phyloP scores from a whole-genome alignment of 164 flowering plant species.

The Aristolochia fimbriata region DNA sequence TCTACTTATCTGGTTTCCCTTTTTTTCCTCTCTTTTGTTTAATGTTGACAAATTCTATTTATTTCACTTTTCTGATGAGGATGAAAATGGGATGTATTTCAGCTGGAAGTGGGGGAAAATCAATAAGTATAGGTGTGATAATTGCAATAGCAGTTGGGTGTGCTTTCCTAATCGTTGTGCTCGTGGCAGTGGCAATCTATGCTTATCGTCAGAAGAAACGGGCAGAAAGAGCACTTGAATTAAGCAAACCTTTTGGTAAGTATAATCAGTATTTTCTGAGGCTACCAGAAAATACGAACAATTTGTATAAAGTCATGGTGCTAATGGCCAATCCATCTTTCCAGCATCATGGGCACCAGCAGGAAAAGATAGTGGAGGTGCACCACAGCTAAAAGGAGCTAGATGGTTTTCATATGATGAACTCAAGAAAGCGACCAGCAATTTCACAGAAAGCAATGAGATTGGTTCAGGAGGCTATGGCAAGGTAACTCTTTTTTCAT shows the following conservation, averaged over 20 bases:
- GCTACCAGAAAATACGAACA: not conserved
- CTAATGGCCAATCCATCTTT: not conserved
- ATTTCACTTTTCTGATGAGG: not conserved
- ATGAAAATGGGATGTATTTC: slow-evolving; percentile 6
- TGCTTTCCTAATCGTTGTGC: slow-evolving; percentile 32
- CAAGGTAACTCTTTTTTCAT: slow-evolving; percentile 30
- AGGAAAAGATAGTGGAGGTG: slow-evolving; percentile 64
- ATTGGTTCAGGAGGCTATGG: slow-evolving; percentile 76
- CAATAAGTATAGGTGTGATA: slow-evolving; percentile 27
- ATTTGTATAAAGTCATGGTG: not conserved
- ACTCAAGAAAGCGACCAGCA: slow-evolving; percentile 52
- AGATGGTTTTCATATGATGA: slow-evolving; percentile 74
- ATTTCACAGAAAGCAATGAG: slow-evolving; percentile 50
- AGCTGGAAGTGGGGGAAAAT: slow-evolving; percentile 18
- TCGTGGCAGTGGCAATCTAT: slow-evolving; percentile 41
- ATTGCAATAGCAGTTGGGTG: slow-evolving; percentile 44
- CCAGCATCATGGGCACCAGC: slow-evolving; percentile 73
- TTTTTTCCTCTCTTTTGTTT: not conserved
- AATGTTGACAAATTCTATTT: slow-evolving; percentile 2
- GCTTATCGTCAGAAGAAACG: slow-evolving; percentile 66
- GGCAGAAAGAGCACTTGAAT: slow-evolving; percentile 57
- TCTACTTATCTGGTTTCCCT: not conserved
- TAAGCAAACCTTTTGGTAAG: slow-evolving; percentile 65
- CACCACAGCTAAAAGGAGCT: slow-evolving; percentile 72
- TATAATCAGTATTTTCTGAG: not conserved